Percentiles rank a stretch among this genome's conserved stretches.
Evolutionary conservation across 805 yeast genomes (phyloP).

Genomic region (Cyberlindnera maritima): DNA sequence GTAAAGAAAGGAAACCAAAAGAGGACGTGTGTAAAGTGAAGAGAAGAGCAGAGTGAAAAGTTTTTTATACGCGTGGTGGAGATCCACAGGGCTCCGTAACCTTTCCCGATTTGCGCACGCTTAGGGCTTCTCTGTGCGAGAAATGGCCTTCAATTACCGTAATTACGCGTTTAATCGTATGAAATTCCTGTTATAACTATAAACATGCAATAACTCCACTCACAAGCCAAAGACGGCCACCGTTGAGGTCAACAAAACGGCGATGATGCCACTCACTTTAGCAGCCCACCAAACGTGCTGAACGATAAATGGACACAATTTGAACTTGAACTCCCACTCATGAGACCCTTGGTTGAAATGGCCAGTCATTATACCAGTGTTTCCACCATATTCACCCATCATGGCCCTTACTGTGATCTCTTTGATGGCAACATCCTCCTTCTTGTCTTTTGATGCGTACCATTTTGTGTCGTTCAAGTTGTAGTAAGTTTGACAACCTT

Average conservation of each 20-base stretch:
- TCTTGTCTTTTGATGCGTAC: slow-evolving; percentile 51
- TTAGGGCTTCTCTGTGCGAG: not conserved
- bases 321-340: slow-evolving; percentile 66
- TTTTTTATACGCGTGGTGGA: not conserved
- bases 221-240: slow-evolving; percentile 21
- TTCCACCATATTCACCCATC: slow-evolving; percentile 96
- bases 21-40: not conserved
- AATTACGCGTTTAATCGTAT: too few species aligned
- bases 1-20: slow-evolving; percentile 13
- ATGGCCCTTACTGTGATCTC: slow-evolving; percentile 88
- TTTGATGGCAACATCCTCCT: slow-evolving; percentile 41
- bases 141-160: too few species aligned
- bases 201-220: not conserved
- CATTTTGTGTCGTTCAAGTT: slow-evolving; percentile 47
- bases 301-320: slow-evolving; percentile 75
- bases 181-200: too few species aligned
- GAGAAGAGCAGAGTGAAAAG: not conserved
- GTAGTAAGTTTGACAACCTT: slow-evolving; percentile 80
- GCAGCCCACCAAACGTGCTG: slow-evolving; percentile 98
- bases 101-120: not conserved
- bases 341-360: slow-evolving; percentile 42
- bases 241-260: slow-evolving; percentile 37
- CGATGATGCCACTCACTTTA: slow-evolving; percentile 47
- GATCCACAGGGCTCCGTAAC: slow-evolving; percentile 1
- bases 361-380: slow-evolving; percentile 82